Evolutionary conservation across 2,329 filamentous ascomycete species (phyloP).

Genomic region (Arthrobotrys musiformis): DNA sequence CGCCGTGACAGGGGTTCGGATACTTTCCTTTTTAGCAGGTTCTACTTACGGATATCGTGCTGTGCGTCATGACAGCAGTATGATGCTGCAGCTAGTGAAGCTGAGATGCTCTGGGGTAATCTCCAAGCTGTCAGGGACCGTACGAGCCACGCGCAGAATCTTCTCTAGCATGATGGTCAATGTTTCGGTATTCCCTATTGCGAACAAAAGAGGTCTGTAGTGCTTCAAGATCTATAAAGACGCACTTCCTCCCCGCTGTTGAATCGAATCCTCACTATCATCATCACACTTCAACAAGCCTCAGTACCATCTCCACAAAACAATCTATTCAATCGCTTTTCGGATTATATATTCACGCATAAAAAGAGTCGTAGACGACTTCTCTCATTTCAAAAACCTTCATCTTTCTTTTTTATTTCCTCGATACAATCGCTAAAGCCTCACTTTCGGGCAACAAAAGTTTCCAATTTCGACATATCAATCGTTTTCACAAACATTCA

Average conservation of each 20-base stretch:
- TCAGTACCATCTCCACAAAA: background rate
- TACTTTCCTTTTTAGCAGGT: conserved; percentile 43
- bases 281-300: conserved; percentile 14
- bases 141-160: conserved; percentile 30
- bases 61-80: conserved; percentile 54
- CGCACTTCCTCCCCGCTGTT: background rate
- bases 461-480: background rate
- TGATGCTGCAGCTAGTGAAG: conserved; percentile 41
- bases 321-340: background rate
- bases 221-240: conserved; percentile 42
- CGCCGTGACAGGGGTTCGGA: conserved; percentile 21
- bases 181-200: background rate
- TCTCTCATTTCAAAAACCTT: background rate
- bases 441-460: background rate
- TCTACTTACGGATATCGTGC: conserved; percentile 48
- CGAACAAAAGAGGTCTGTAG: conserved; percentile 4
- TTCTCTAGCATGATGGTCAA: conserved; percentile 26
- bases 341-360: conserved; percentile 5
- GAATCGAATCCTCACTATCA: conserved; percentile 16
- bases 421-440: background rate
- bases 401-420: background rate
- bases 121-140: conserved; percentile 21
- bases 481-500: too few species aligned
- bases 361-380: background rate
- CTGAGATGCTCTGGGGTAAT: conserved; percentile 17